Evolutionary conservation across 2,329 filamentous ascomycete genomes (phyloP).

Genomic region (Neonectria sp.): DNA sequence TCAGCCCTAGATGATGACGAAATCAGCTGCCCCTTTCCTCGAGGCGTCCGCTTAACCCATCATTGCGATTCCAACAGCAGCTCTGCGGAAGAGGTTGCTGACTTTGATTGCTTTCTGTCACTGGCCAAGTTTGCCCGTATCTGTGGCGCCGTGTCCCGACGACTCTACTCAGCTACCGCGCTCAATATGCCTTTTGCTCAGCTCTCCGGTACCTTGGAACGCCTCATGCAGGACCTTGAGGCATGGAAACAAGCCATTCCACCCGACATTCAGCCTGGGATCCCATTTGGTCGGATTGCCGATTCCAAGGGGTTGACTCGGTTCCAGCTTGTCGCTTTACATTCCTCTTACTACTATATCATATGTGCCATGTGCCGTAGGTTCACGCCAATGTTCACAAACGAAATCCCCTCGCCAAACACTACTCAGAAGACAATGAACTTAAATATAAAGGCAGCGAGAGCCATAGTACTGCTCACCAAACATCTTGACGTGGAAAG

Average conservation of each 20-base stretch:
- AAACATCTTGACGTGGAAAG: slow-evolving; percentile 25
- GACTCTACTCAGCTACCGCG: slow-evolving; percentile 7
- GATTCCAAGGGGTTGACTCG: neutral
- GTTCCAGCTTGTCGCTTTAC: slow-evolving; percentile 10
- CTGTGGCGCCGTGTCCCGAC: too few relatives aligned
- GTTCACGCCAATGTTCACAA: slow-evolving; percentile 7
- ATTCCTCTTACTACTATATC: slow-evolving; percentile 14
- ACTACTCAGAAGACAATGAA: too few relatives aligned
- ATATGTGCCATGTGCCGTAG: slow-evolving; percentile 8
- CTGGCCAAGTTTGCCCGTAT: neutral
- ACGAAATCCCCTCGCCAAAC: neutral
- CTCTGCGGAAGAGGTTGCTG: neutral
- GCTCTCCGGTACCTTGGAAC: too few relatives aligned
- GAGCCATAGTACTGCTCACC: slow-evolving; percentile 16
- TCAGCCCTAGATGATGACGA: slow-evolving; percentile 2
- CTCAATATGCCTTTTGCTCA: too few relatives aligned
- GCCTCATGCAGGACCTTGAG: neutral
- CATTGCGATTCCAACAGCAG: too few relatives aligned
- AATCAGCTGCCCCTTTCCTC: slow-evolving; percentile 8
- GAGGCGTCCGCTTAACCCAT: neutral
- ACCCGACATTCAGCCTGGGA: slow-evolving; percentile 1
- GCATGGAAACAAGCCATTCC: slow-evolving; percentile 7
- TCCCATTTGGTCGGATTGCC: neutral
- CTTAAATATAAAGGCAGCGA: slow-evolving; percentile 18
- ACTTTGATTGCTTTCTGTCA: neutral